Conservation (phyloP, 2,329 filamentous ascomycete genomes). For the Corynespora cassiicola region DNA sequence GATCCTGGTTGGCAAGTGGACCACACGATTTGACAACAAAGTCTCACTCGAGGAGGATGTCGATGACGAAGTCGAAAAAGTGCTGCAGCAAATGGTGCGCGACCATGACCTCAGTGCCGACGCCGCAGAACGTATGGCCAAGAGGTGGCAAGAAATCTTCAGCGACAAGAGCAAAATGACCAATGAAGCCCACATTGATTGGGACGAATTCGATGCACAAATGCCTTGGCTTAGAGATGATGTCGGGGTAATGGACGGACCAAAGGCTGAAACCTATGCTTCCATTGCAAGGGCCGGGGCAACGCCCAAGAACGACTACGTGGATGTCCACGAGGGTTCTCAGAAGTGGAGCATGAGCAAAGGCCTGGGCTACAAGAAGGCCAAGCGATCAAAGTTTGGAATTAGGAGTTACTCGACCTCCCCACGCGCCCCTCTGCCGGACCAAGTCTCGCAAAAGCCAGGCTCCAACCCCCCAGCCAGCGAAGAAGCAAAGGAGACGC, state of each 20-base stretch:
- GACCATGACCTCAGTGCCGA: slow-evolving; percentile 29
- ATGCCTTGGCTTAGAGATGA: slow-evolving; percentile 23
- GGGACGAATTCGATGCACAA: slow-evolving; percentile 25
- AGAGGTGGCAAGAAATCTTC: slow-evolving; percentile 26
- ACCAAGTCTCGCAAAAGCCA: neutral
- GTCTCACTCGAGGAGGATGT: slow-evolving; percentile 6
- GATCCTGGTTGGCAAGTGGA: slow-evolving; percentile 30
- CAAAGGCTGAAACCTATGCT: neutral
- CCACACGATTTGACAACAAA: slow-evolving; percentile 25
- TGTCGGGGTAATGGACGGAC: neutral
- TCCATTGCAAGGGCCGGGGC: too few relatives aligned
- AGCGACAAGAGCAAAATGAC: slow-evolving; percentile 5
- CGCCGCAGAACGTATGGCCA: slow-evolving; percentile 31
- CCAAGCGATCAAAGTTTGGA: too few relatives aligned
- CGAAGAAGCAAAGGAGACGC: too few relatives aligned
- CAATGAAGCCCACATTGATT: slow-evolving; percentile 18
- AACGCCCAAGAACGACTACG: too few relatives aligned
- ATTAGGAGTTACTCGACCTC: slow-evolving; percentile 31
- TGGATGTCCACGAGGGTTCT: too few relatives aligned
- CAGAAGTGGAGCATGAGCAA: too few relatives aligned
- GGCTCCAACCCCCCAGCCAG: neutral
- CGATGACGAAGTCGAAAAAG: slow-evolving; percentile 16
- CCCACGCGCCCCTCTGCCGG: too few relatives aligned
- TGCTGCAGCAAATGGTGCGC: slow-evolving; percentile 31
- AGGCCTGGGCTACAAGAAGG: too few relatives aligned